Base-by-base conservation (phyloP, 768 basidiomycete species). In the Paxillus involutus region DNA sequence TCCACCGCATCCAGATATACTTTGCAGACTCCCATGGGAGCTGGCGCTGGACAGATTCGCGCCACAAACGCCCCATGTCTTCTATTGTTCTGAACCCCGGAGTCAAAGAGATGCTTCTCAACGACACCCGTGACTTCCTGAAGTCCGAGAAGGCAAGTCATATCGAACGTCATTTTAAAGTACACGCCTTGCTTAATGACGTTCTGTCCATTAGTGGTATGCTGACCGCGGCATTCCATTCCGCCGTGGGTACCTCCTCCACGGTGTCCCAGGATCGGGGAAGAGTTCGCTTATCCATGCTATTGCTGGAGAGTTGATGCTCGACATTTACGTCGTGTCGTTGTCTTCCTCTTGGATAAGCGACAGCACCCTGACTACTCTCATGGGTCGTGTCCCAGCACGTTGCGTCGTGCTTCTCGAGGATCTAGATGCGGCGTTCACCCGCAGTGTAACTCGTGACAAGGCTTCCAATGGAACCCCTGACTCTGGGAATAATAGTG, bases 151-250 rank as follows among this genome's bases (percentile, higher is more conserved):
- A 89, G 80, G 88, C 81, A 65, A 71, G 66, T 30, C 49, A 8
- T 61, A 19, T 61, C 16, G 8, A 47, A 16, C 14, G 36, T 44
- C 9, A n/a, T 35, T 33, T 51, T 7, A 12, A 13, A 21, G 30
- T 40, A 9, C 17, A 6, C n/a, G 5, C 21, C 32, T 50, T 33
- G 26, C 42, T 46, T 53, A 44, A 42, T 40, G 14, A 57, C 13
- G 6, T 35, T 57, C 21, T 30, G 33, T 36, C 46, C 46, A 29
- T 53, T 33, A 90, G 84, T 94, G 92, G 92, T 94, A 94, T 61
- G 89, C 89, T n/a, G 89, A 92, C 70, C 86, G 92, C 62, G 92
- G 92, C 47, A 93, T 94, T 59, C 92, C 92, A 30, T 94, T 91
- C 81, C 88, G 92, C 51, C 83, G 92, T 52, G 92, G 92, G 5